Conservation (phyloP, 1,139 yeast species). For the Scheffersomyces cryptocercus region DNA sequence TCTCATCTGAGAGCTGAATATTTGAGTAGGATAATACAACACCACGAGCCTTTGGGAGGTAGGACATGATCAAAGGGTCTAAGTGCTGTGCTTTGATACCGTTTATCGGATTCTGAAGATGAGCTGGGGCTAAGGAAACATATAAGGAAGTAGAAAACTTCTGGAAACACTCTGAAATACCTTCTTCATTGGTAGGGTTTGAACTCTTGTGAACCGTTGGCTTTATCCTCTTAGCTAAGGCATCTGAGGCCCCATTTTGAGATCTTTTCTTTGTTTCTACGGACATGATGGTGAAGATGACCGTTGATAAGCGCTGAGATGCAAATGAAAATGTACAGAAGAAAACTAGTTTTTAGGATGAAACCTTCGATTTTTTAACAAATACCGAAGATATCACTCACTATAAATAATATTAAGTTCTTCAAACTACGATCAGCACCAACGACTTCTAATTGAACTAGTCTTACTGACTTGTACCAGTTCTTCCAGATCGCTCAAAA, state of each 20-base stretch:
- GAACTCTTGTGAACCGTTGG: conserved; percentile 26
- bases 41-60: conserved; percentile 71
- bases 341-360: no score
- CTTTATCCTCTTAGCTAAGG: conserved; percentile 19
- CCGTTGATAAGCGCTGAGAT: neutral
- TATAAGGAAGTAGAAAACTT: conserved; percentile 65
- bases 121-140: conserved; percentile 84
- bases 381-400: no score
- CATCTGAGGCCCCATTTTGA: neutral
- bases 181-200: conserved; percentile 38
- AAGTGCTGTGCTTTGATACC: conserved; percentile 87
- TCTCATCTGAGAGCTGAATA: conserved; percentile 41
- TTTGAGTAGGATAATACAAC: conserved; percentile 80
- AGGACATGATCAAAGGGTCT: conserved; percentile 86
- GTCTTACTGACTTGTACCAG: no score
- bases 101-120: conserved; percentile 62
- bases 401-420: no score
- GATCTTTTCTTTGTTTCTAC: neutral
- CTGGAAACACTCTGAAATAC: conserved; percentile 65
- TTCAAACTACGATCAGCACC: no score
- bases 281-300: neutral
- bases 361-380: no score
- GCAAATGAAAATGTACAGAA: neutral
- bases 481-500: no score
- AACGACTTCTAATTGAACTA: no score